These are phyloP conservation scores for Bonia amplexicaulis DNA, from an alignment of 176 grass and related monocot genomes.

Conservation along the genomic window DNA sequence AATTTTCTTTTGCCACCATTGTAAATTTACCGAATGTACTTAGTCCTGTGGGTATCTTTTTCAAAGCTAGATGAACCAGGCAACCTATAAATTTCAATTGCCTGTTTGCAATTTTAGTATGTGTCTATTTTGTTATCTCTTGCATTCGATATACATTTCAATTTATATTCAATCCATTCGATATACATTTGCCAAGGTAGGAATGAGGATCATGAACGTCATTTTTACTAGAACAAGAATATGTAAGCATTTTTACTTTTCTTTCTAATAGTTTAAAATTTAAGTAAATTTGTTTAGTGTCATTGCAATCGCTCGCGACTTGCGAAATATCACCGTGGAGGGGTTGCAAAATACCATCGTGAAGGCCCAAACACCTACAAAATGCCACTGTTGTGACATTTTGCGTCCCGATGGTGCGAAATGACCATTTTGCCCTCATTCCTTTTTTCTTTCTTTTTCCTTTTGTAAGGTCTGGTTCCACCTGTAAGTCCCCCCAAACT, in stretches of 20 bases:
- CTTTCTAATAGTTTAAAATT: background rate
- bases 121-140: slow-evolving; percentile 7
- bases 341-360: too few relatives aligned
- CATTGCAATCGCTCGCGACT: too few relatives aligned
- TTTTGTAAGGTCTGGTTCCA: too few relatives aligned
- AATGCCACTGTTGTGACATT: too few relatives aligned
- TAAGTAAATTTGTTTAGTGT: too few relatives aligned
- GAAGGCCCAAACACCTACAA: too few relatives aligned
- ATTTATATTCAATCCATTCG: background rate
- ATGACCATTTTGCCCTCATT: too few relatives aligned
- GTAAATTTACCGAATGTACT: background rate
- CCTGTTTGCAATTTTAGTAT: background rate
- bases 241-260: background rate
- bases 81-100: background rate
- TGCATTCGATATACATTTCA: background rate
- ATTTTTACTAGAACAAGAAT: background rate
- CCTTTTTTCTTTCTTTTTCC: too few relatives aligned
- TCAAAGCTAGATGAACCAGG: background rate
- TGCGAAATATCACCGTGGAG: too few relatives aligned
- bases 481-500: too few relatives aligned
- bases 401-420: too few relatives aligned
- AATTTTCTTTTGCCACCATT: background rate
- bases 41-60: background rate
- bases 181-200: background rate
- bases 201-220: background rate